Evolutionary conservation across 2,329 filamentous ascomycete genomes (phyloP), one percentile per base, ranked within the genome.

Genomic region (Apiospora arundinis): DNA sequence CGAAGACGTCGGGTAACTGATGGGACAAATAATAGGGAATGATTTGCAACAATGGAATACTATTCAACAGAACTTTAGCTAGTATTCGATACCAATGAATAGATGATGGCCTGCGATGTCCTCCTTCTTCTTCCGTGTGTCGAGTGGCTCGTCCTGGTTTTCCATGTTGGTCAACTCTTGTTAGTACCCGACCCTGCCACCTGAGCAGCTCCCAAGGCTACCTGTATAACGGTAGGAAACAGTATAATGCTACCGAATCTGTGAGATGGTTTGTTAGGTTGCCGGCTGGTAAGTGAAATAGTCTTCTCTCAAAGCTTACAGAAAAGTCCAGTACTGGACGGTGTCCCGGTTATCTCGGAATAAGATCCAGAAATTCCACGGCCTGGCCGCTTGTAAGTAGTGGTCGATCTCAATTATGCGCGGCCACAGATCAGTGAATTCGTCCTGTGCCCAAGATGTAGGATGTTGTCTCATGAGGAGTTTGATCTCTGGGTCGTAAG

Each of bases 291-390:
- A 18, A 23, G 4, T 18, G 1, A 18, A 18, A 0, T 4, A 56
- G 14, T 1, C 12, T 25, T 21, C 12, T 28, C 12, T 8, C 23
- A 49, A 21, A 32, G 74, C 67, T 45, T 48, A 68, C 67, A 68
- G 44, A 42, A 68, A 68, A 16, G 67, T 68, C 67, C 44, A 68
- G 18, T 68, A 68, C 37, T 68, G 40, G 1, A 68, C 9, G 9
- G 67, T 68, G 44, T 68, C 67, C 6, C 67, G n/a, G 44, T 32
- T 68, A 18, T 68, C 67, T 32, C 67, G 67, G 32, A 68, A 49
- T 4, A 68, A 12, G 18, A 68, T 32, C 44, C 67, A 68, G 16
- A 68, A 68, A 12, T 48, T 68, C 67, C 67, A 68, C 9, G 44
- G 67, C 5, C 66, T 21, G 6, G 44, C 40, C 25, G 40, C 8